A percentile compares a stretch with the other conserved stretches of the same genome.
These are phyloP conservation scores for Apophysomyces ossiformis DNA, from an alignment of 371 early-diverging fungal genomes.

Conservation along the genomic window DNA sequence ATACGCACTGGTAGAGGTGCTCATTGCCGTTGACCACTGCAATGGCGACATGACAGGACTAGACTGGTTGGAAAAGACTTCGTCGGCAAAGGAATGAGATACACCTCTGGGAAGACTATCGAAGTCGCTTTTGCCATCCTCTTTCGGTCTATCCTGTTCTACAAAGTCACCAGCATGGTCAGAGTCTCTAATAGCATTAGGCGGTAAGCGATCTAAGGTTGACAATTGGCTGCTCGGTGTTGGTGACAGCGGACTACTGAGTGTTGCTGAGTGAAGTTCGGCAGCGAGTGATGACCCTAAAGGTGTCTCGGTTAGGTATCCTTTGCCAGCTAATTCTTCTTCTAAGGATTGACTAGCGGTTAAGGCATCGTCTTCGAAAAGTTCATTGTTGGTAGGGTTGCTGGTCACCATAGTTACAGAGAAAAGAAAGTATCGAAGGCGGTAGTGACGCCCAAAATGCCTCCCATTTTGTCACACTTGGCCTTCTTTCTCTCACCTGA, in stretches of 20 bases:
- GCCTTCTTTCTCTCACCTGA: slow-evolving; percentile 2
- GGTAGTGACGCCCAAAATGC: slow-evolving; percentile 1
- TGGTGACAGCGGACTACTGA: slow-evolving; percentile 2
- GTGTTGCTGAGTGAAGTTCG: slow-evolving; percentile 14
- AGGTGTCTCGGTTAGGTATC: slow-evolving; percentile 15
- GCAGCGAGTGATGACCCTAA: slow-evolving; percentile 14
- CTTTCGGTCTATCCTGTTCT: neutral
- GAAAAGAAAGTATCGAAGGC: neutral
- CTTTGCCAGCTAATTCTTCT: slow-evolving; percentile 16
- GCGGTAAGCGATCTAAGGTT: slow-evolving; percentile 14
- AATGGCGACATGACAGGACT: slow-evolving; percentile 30
- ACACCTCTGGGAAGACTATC: slow-evolving; percentile 18
- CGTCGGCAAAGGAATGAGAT: slow-evolving; percentile 17
- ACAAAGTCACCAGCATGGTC: neutral
- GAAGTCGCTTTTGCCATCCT: neutral
- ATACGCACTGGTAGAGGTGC: slow-evolving; percentile 12
- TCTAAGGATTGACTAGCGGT: slow-evolving; percentile 15
- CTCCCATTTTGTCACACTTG: slow-evolving; percentile 7
- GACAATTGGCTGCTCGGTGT: slow-evolving; percentile 33
- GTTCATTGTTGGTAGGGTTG: neutral
- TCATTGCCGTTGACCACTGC: slow-evolving; percentile 37
- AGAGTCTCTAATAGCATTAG: neutral
- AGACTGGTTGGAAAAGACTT: slow-evolving; percentile 28
- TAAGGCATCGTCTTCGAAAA: slow-evolving; percentile 17
- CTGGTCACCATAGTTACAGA: slow-evolving; percentile 10